Percentiles rank a stretch among this genome's conserved stretches.
Evolutionary conservation across 2,329 filamentous ascomycete genomes (phyloP).

Genomic region (Colletotrichum trifolii): DNA sequence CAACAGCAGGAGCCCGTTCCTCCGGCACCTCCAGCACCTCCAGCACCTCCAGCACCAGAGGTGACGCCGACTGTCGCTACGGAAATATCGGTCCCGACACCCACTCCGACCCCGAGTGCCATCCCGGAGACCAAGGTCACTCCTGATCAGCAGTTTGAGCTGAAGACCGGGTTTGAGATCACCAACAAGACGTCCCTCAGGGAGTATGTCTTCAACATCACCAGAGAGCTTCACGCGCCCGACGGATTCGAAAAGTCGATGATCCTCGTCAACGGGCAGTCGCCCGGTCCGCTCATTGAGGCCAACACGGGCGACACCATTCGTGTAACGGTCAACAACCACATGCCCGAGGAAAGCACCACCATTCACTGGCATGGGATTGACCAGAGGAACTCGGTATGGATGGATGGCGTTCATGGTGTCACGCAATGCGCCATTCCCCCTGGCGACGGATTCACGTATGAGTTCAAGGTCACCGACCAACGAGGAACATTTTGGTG

Average conservation of each 20-base stretch:
- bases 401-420: slow-evolving; percentile 74
- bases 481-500: slow-evolving; percentile 74
- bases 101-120: neutral
- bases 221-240: slow-evolving; percentile 59
- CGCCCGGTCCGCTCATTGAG: slow-evolving; percentile 73
- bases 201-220: slow-evolving; percentile 65
- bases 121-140: slow-evolving; percentile 18
- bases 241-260: slow-evolving; percentile 65
- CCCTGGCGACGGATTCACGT: slow-evolving; percentile 63
- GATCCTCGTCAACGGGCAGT: slow-evolving; percentile 73
- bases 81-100: neutral
- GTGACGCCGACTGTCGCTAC: slow-evolving; percentile 6
- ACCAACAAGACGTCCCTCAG: slow-evolving; percentile 47
- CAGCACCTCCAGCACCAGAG: slow-evolving; percentile 1
- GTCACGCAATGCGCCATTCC: slow-evolving; percentile 71
- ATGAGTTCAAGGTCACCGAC: slow-evolving; percentile 68
- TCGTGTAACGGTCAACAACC: slow-evolving; percentile 53
- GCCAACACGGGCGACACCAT: slow-evolving; percentile 56
- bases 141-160: slow-evolving; percentile 25
- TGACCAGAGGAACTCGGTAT: slow-evolving; percentile 70
- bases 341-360: slow-evolving; percentile 53
- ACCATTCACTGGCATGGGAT: slow-evolving; percentile 77
- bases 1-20: slow-evolving; percentile 23
- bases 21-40: slow-evolving; percentile 5
- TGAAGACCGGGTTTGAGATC: slow-evolving; percentile 22